Conservation (phyloP, 352 stramenopile genomes). For the Globisporangium okanoganense region DNA sequence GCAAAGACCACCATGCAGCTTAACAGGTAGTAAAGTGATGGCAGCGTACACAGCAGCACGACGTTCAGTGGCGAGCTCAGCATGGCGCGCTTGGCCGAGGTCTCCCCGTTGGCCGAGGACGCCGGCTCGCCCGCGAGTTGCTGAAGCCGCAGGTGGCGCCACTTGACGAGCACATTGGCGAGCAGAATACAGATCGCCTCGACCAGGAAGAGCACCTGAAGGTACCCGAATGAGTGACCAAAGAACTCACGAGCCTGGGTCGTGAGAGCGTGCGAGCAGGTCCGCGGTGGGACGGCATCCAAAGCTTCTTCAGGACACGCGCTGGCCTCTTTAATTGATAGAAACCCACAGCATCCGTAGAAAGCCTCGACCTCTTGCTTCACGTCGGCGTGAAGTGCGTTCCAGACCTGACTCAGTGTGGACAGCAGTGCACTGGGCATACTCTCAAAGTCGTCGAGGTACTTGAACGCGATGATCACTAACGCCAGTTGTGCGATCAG, state of each 20-base stretch:
- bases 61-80: conserved; percentile 26
- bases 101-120: conserved; percentile 7
- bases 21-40: conserved; percentile 30
- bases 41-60: conserved; percentile 34
- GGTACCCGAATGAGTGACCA: conserved; percentile 29
- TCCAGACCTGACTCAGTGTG: conserved; percentile 27
- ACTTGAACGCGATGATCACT: conserved; percentile 30
- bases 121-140: conserved; percentile 28
- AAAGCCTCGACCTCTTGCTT: conserved; percentile 31
- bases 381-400: conserved; percentile 12
- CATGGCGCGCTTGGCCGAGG: conserved; percentile 23
- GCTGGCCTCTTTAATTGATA: conserved; percentile 24
- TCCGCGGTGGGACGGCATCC: conserved; percentile 28
- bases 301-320: conserved; percentile 52
- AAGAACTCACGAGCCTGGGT: conserved; percentile 30
- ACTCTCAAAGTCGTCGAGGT: conserved; percentile 32
- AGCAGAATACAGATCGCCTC: conserved; percentile 33
- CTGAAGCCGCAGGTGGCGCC: conserved; percentile 35
- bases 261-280: conserved; percentile 29
- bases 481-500: conserved; percentile 33
- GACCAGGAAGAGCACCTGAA: conserved; percentile 28
- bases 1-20: conserved; percentile 20
- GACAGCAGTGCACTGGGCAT: conserved; percentile 27
- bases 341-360: conserved; percentile 57
- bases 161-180: conserved; percentile 49